These are phyloP conservation scores for Aureobasidium sp. DNA, from an alignment of 2,329 filamentous ascomycete genomes.

Conservation along the genomic window DNA sequence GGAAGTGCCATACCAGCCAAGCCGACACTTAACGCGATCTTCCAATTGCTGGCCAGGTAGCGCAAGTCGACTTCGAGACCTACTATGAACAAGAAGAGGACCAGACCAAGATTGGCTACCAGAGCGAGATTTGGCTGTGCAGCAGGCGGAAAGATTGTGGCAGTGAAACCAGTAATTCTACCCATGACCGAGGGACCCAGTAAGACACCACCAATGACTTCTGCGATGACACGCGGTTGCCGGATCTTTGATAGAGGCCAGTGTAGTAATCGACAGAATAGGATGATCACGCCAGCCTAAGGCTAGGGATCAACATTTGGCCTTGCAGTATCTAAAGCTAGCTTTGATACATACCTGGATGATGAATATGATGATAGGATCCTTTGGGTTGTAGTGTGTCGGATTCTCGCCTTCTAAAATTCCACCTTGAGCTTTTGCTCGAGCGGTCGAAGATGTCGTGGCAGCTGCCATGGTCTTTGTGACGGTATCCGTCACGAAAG, in stretches of 20 bases:
- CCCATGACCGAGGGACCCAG: slow-evolving; percentile 84
- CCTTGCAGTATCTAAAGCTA: not conserved
- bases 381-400: slow-evolving; percentile 57
- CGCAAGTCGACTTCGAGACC: slow-evolving; percentile 79
- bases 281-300: slow-evolving; percentile 63
- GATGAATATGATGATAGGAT: slow-evolving; percentile 69
- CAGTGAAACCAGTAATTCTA: slow-evolving; percentile 68
- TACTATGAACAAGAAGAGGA: slow-evolving; percentile 81
- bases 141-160: slow-evolving; percentile 64
- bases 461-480: slow-evolving; percentile 21
- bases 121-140: slow-evolving; percentile 70
- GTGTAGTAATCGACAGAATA: slow-evolving; percentile 66
- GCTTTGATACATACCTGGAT: slow-evolving; percentile 49
- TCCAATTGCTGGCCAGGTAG: slow-evolving; percentile 72
- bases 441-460: slow-evolving; percentile 22
- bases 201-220: slow-evolving; percentile 77
- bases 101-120: slow-evolving; percentile 73
- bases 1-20: slow-evolving; percentile 72
- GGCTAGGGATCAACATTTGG: not conserved
- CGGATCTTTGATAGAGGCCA: slow-evolving; percentile 68
- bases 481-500: slow-evolving; percentile 18
- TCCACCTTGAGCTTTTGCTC: slow-evolving; percentile 52
- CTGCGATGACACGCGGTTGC: slow-evolving; percentile 75
- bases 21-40: slow-evolving; percentile 66
- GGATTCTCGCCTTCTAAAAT: slow-evolving; percentile 66